Evolutionary conservation across 805 yeast species (phyloP), one percentile per base, ranked within the genome.

Genomic region (Hanseniaspora meyeri): DNA sequence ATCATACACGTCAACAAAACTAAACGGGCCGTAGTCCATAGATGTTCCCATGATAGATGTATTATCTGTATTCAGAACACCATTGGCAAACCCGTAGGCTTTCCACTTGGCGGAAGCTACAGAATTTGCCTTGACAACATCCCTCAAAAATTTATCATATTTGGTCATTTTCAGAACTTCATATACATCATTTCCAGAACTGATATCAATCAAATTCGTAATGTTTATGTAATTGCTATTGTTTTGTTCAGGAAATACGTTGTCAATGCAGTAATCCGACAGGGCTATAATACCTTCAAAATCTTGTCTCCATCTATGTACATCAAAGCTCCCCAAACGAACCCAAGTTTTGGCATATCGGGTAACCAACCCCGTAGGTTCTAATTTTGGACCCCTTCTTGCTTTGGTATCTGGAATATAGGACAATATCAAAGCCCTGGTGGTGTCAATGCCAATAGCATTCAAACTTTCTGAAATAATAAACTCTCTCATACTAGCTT

Each of bases 21-120:
- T 86, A 70, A 87, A 93, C 0, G 98, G 97, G 2, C 97, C 98
- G 68, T 84, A 93, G 68, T 91, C 98, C 68, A 93, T 78, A 0
- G 95, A 79, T 11, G 89, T 72, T 0, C 98, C 98, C 46, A 84
- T 64, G n/a, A 91, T 75, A 0, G 96, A 87, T 0, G 96, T 87
- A 65, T 91, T 91, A 65, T 91, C 98, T 0, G 97, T 90, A 67
- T 91, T 91, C 57, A 93, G 72, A 4, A 93, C 97, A 14, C 98
- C 98, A 64, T 91, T 93, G 62, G 90, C 68, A 64, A 91, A 90
- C 2, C 97, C 97, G 68, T 89, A 91, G 0, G 85, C 77, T 66
- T 91, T 97, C 87, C 95, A 87, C 61, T 77, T 74, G 1, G 95
- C 96, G 1, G 86, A 83, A 17, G 85, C 77, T 50, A 72, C 68